phyloP scores from a whole-genome alignment of 495 filamentous ascomycete species.

The Penicillium coffeae region DNA sequence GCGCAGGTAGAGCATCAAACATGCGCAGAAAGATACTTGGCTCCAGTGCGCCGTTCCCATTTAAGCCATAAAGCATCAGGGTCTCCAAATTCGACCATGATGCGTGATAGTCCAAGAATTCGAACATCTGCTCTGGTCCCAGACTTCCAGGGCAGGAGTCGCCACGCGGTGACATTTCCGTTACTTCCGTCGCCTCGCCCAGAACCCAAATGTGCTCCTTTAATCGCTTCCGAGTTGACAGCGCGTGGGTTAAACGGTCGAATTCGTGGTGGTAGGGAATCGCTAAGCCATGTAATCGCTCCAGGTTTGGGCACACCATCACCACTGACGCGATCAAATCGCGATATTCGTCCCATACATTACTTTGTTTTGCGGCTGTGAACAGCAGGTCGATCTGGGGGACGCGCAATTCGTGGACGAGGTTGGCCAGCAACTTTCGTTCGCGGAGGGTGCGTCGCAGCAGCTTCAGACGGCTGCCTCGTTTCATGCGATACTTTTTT shows the following conservation, averaged over 20 bases:
- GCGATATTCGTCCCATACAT: conserved; percentile 57
- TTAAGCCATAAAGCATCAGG: conserved; percentile 65
- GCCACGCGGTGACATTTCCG: conserved; percentile 42
- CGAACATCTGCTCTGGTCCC: conserved; percentile 57
- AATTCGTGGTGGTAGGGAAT: conserved; percentile 68
- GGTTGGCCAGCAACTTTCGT: conserved; percentile 63
- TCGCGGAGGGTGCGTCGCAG: conserved; percentile 72
- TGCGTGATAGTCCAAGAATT: conserved; percentile 66
- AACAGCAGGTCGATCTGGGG: conserved; percentile 53
- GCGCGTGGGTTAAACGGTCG: conserved; percentile 69
- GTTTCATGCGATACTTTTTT: conserved; percentile 63
- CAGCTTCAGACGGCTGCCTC: conserved; percentile 66
- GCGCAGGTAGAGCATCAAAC: conserved; percentile 61
- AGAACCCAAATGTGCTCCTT: conserved; percentile 82
- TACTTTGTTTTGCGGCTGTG: conserved; percentile 44
- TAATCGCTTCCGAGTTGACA: conserved; percentile 69
- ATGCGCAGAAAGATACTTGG: conserved; percentile 65
- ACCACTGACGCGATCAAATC: conserved; percentile 75
- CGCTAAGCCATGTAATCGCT: conserved; percentile 67
- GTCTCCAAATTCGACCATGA: conserved; percentile 71
- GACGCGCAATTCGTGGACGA: conserved; percentile 72
- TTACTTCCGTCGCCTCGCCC: conserved; percentile 43
- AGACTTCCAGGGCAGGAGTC: conserved; percentile 51
- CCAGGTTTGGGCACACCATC: conserved; percentile 83
- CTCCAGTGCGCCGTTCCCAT: conserved; percentile 56